Evolutionary conservation across 257 asterid genomes (phyloP).

Genomic region (Penstemon davidsonii): DNA sequence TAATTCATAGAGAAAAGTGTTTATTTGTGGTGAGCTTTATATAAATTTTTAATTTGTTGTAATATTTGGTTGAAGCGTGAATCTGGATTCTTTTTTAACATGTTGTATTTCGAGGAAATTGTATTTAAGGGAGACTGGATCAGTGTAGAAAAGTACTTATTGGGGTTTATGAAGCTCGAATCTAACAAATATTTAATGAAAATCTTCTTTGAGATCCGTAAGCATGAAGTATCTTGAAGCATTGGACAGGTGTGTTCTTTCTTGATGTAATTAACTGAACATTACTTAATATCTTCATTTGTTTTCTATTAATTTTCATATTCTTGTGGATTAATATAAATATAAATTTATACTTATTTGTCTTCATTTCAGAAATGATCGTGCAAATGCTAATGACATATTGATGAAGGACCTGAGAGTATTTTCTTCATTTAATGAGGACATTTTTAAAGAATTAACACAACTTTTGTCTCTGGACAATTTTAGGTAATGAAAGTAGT

Average conservation of each 20-base stretch:
- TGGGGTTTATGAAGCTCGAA: slow-evolving; percentile 27
- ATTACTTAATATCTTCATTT: not conserved
- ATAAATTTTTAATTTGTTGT: not conserved
- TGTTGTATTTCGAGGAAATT: slow-evolving; percentile 23
- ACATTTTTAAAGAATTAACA: slow-evolving; percentile 64
- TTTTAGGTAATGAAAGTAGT: slow-evolving; percentile 40
- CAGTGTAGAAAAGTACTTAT: slow-evolving; percentile 27
- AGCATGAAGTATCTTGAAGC: slow-evolving; percentile 32
- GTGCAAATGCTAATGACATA: slow-evolving; percentile 58
- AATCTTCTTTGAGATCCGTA: slow-evolving; percentile 31
- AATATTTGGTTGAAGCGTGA: slow-evolving; percentile 25
- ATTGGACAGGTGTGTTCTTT: slow-evolving; percentile 18
- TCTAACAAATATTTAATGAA: slow-evolving; percentile 27
- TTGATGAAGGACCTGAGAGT: slow-evolving; percentile 63
- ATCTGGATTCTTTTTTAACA: slow-evolving; percentile 28
- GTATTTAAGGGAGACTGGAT: slow-evolving; percentile 29
- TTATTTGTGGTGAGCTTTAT: not conserved
- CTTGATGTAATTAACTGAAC: not conserved
- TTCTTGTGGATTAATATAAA: not conserved
- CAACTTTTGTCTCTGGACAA: slow-evolving; percentile 63
- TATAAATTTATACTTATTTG: no score
- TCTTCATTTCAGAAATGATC: slow-evolving; percentile 48
- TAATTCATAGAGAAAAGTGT: not conserved
- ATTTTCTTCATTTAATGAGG: slow-evolving; percentile 58
- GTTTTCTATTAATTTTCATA: not conserved